Base-by-base conservation (phyloP, 2,329 filamentous ascomycete genomes). In the Ilyonectria sp. region DNA sequence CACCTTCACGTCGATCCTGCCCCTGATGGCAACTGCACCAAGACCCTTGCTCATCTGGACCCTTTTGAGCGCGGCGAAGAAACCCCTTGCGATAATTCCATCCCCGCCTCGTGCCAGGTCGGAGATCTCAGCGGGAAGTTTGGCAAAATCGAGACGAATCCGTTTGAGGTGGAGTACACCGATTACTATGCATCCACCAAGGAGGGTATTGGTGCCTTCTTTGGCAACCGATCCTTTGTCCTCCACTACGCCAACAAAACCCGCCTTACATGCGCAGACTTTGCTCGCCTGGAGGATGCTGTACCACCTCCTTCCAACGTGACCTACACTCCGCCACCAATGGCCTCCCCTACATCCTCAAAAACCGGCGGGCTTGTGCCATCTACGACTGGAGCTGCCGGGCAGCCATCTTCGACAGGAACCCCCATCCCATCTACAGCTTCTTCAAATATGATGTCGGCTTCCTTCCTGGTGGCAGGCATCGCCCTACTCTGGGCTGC, bases 51-150 rank as follows among this genome's bases (percentile, higher is more conserved):
- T 2, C 93, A 95, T 76, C 86, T 94, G 13, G 92, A 95, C 76
- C 93, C 93, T 19, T 93, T 86, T 78, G 77, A 85, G 56, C 90
- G 91, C 57, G 89, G 89, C 69, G 89, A 94, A 76, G 80, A 80
- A 2, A 83, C 90, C 5, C 74, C 86, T 6, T 95, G 93, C 81
- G 84, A 94, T 75, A 43, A 81, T 11, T 73, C 77, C 10, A 76
- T 82, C 7, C 91, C 91, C 8, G 80, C 87, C 68, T 90, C 88
- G 10, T 96, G 93, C 83, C 89, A 95, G 81, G 89, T 93, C 11
- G 93, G 93, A 71, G 93, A 95, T 78, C 84, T 94, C 63, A 88
- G 89, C 73, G 93, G 93, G 77, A 95, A 95, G 83, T 84, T 92
- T 75, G 92, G 92, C 69, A 85, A 85, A 67, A 87, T 93, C 74